These are phyloP conservation scores for Coemansia sp. DNA, from an alignment of 192 early-diverging fungal genomes.

Conservation along the genomic window DNA sequence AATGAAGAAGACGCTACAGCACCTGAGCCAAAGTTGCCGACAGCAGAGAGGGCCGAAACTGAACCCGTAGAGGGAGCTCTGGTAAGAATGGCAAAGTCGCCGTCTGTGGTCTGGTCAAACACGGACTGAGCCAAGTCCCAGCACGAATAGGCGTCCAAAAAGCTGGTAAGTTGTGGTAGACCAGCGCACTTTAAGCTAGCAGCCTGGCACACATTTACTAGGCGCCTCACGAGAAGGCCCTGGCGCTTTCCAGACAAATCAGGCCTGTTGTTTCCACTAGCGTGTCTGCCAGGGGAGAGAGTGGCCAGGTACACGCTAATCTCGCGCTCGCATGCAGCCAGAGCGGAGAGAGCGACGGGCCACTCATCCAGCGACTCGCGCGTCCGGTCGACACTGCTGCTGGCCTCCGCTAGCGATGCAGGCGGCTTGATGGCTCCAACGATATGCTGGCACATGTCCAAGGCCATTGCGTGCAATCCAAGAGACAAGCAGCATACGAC, in stretches of 20 bases:
- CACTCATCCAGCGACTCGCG: constrained; percentile 8
- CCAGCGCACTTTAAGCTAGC: constrained; percentile 24
- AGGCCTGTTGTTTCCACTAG: neutral
- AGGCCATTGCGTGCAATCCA: constrained; percentile 17
- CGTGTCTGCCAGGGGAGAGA: constrained; percentile 1
- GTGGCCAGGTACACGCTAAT: constrained; percentile 11
- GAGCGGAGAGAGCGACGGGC: constrained; percentile 13
- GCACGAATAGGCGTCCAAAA: constrained; percentile 36
- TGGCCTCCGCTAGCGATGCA: neutral
- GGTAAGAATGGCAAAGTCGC: constrained; percentile 48
- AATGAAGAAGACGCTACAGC: neutral
- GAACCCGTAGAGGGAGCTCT: neutral
- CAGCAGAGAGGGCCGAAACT: neutral
- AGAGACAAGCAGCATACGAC: constrained; percentile 15
- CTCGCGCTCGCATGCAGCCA: constrained; percentile 28
- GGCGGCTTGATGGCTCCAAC: constrained; percentile 13
- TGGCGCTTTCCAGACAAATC: constrained; percentile 10
- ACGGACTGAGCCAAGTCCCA: constrained; percentile 42
- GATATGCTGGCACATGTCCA: constrained; percentile 40
- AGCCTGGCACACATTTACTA: constrained; percentile 19
- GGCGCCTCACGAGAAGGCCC: constrained; percentile 23
- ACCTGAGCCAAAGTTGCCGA: neutral
- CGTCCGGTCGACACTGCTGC: neutral
- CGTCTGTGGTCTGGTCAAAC: constrained; percentile 41
- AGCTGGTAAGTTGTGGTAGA: constrained; percentile 14